Percentiles rank a stretch among this genome's conserved stretches.
Evolutionary conservation across 1,139 yeast species (phyloP).

Genomic region (Candida sanyaensis): DNA sequence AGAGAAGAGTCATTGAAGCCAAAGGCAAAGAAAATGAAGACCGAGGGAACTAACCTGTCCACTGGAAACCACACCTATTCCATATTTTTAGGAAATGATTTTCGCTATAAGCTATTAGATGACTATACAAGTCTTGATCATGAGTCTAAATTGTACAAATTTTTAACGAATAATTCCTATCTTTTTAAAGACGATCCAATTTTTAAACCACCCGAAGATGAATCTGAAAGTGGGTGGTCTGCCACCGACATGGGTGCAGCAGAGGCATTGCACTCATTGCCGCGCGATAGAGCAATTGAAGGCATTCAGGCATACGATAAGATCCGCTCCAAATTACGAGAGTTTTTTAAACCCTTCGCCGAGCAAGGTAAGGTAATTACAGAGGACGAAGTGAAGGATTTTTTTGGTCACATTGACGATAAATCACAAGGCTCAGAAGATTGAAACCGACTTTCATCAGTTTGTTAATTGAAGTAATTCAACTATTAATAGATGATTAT

Average conservation of each 20-base stretch:
- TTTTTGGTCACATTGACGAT: conserved; percentile 47
- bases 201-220: conserved; percentile 75
- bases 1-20: conserved; percentile 33
- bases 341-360: conserved; percentile 82
- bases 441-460: background rate
- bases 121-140: conserved; percentile 12
- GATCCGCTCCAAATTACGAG: conserved; percentile 63
- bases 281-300: conserved; percentile 75
- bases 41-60: conserved; percentile 6
- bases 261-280: conserved; percentile 62
- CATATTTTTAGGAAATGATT: conserved; percentile 27
- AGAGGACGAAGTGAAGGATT: conserved; percentile 72
- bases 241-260: conserved; percentile 54
- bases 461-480: too few species aligned
- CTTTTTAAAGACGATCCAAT: conserved; percentile 68
- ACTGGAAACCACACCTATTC: conserved; percentile 19
- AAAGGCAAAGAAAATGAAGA: conserved; percentile 17
- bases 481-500: background rate
- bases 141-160: conserved; percentile 22
- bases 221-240: conserved; percentile 36
- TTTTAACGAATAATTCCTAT: conserved; percentile 39
- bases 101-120: conserved; percentile 22
- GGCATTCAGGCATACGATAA: conserved; percentile 79
- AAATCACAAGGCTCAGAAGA: background rate
- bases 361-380: conserved; percentile 81